These are phyloP conservation scores for Mesembryanthemum crystallinum DNA, from an alignment of 148 eudicot species.

Conservation along the genomic window DNA sequence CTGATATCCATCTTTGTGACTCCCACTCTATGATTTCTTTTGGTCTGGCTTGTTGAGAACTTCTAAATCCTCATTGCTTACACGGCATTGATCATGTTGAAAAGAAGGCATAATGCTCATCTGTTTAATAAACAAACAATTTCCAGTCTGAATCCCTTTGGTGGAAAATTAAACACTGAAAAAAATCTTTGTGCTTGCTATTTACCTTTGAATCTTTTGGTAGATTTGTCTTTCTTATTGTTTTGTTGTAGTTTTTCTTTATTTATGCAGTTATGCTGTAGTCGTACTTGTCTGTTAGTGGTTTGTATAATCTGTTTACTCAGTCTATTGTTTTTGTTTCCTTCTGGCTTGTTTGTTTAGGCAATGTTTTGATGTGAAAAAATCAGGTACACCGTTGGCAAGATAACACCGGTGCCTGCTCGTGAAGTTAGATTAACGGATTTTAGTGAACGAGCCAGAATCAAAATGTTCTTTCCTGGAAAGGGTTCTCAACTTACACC, in stretches of 20 bases:
- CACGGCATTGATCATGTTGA: background rate
- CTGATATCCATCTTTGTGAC: background rate
- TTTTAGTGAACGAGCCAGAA: slow-evolving; percentile 83
- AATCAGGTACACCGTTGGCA: slow-evolving; percentile 92
- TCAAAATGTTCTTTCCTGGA: slow-evolving; percentile 82
- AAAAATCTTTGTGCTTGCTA: background rate
- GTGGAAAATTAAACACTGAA: background rate
- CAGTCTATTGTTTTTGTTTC: slow-evolving; percentile 5
- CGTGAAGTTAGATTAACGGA: slow-evolving; percentile 91
- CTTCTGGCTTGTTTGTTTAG: background rate
- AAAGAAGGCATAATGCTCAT: background rate
- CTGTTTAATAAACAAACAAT: background rate
- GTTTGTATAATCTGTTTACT: slow-evolving; percentile 11
- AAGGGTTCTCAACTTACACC: slow-evolving; percentile 91
- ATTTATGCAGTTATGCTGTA: background rate
- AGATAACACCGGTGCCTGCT: slow-evolving; percentile 91
- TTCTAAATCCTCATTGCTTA: slow-evolving; percentile 1
- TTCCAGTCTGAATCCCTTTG: slow-evolving; percentile 3
- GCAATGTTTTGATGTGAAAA: background rate
- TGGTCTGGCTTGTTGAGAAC: background rate
- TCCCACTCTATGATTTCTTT: background rate
- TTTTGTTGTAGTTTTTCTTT: background rate
- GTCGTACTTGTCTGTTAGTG: background rate
- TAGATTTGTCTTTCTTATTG: background rate
- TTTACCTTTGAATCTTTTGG: background rate